These are phyloP conservation scores for Colletotrichum graminicola DNA, from an alignment of 2,329 filamentous ascomycete species.

Conservation along the genomic window DNA sequence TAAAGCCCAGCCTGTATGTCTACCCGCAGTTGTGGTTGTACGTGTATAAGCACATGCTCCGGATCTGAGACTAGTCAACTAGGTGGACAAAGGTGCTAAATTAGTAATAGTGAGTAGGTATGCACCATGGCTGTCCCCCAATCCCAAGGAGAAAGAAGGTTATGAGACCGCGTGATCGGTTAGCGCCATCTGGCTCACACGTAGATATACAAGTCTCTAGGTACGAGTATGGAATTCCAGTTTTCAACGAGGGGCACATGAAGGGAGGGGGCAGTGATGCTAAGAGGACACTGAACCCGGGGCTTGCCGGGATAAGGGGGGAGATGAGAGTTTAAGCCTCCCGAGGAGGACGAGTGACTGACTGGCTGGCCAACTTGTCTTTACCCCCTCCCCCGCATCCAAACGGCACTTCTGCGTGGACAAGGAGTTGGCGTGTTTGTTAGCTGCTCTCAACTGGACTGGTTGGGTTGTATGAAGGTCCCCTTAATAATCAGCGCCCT, in stretches of 20 bases:
- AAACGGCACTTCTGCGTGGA: background rate
- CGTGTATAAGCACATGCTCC: background rate
- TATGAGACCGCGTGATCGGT: constrained; percentile 18
- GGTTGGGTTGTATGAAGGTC: background rate
- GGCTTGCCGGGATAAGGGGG: constrained; percentile 15
- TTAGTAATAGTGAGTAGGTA: too few species aligned
- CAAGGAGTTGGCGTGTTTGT: background rate
- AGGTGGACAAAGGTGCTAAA: background rate
- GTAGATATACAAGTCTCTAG: background rate
- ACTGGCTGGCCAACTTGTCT: background rate
- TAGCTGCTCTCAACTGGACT: background rate
- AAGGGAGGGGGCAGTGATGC: background rate
- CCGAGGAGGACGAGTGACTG: too few species aligned
- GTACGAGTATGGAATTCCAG: background rate
- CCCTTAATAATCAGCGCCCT: constrained; percentile 19
- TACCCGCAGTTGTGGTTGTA: background rate
- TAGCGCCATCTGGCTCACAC: constrained; percentile 15
- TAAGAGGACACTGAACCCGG: constrained; percentile 10
- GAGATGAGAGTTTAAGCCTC: background rate
- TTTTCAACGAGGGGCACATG: constrained; percentile 12
- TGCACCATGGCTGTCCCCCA: constrained; percentile 8
- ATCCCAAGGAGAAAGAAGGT: constrained; percentile 6
- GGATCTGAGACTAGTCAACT: background rate
- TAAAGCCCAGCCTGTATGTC: background rate
- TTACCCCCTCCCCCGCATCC: constrained; percentile 14